Conservation (phyloP, 768 basidiomycete genomes). For the Suillus variegatus region DNA sequence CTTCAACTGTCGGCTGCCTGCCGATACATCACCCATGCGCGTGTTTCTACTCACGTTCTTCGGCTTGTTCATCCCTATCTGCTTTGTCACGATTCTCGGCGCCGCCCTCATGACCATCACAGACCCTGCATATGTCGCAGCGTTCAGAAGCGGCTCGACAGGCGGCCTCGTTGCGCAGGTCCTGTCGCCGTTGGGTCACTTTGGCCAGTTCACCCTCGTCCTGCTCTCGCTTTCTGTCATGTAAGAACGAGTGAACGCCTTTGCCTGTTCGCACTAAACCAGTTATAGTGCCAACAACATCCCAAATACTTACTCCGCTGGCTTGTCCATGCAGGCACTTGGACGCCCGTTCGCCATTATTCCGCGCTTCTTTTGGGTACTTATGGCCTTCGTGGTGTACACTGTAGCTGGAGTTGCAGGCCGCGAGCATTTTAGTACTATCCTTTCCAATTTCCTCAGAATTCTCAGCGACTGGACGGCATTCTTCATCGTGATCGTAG, state of each 20-base stretch:
- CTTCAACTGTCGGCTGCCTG: constrained; percentile 53
- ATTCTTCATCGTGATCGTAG: constrained; percentile 47
- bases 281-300: constrained; percentile 39
- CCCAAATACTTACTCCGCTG: constrained; percentile 48
- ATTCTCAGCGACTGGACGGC: constrained; percentile 49
- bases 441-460: constrained; percentile 44
- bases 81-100: constrained; percentile 38
- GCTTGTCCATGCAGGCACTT: constrained; percentile 47
- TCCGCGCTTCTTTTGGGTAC: constrained; percentile 48
- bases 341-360: constrained; percentile 43
- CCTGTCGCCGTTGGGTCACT: constrained; percentile 44
- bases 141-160: constrained; percentile 41
- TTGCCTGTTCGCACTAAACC: constrained; percentile 4
- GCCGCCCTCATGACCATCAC: constrained; percentile 46
- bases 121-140: constrained; percentile 38
- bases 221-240: constrained; percentile 45
- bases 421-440: constrained; percentile 45
- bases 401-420: constrained; percentile 43
- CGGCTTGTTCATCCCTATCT: constrained; percentile 49
- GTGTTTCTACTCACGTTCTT: constrained; percentile 53
- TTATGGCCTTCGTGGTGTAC: constrained; percentile 40
- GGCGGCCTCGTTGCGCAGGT: constrained; percentile 47
- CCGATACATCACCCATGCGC: constrained; percentile 39
- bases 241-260: constrained; percentile 22
- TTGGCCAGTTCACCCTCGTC: constrained; percentile 43